Evolutionary conservation across 106 monocot genomes (phyloP), one percentile per base, ranked within the genome.

Genomic region (Allium fistulosum): DNA sequence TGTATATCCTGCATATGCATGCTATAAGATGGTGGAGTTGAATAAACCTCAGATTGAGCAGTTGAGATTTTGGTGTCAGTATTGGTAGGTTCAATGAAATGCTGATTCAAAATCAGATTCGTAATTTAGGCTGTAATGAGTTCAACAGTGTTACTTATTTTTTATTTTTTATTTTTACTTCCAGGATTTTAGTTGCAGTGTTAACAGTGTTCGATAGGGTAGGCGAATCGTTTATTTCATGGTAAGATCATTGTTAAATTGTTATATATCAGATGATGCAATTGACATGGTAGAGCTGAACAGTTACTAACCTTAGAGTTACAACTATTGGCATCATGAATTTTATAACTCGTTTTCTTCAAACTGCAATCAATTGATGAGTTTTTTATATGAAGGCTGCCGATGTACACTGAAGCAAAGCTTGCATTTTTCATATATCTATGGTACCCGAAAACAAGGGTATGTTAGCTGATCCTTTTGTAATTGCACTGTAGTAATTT

Each of bases 371-470:
- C 52, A 10, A 26, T 52, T 11, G 0, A 16, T 28, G 15, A 8
- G 37, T 68, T 50, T 67, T 53, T 68, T 37, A 1, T 46, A 61
- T 78, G 53, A 67, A 96, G 96, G 96, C 56, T 96, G 69, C 96
- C 96, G 17, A 81, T 96, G 85, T 96, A 96, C 61, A 75, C 63
- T 53, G 96, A 92, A 80, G 96, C 92, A 57, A 97, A 97, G 80
- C 58, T 97, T 67, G 86, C 80, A 50, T 87, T 97, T 53, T 87
- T 86, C 66, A 65, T 97, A 47, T 97, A 97, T 76, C 74, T 97
- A 11, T 97, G 92, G 96, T 83, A 80, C 73, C 96, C 96, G 9
- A 97, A 81, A 66, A 97, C 92, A 62, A 92, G 71, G 92, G 96
- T 94, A 76, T 26, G 70, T 26, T 46, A 14, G 8, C 14, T 53